Conservation (phyloP, 2,329 filamentous ascomycete species). For the Pseudogymnoascus sp. region DNA sequence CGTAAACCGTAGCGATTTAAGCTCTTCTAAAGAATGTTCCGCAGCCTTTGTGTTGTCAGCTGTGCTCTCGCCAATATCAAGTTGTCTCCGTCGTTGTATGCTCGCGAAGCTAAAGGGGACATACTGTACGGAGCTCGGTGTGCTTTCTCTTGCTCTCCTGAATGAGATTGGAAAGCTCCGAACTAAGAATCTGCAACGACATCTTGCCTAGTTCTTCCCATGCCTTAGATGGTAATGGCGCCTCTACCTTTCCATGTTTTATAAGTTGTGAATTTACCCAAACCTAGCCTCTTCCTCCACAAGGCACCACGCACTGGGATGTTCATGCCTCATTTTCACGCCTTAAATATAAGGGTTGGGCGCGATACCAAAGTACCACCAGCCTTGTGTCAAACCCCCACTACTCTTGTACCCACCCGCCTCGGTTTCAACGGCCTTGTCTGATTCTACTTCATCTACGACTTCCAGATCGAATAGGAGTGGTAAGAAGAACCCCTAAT, state of each 20-base stretch:
- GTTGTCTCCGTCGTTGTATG: neutral
- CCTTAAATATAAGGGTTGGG: neutral
- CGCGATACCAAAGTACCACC: neutral
- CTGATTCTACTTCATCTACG: neutral
- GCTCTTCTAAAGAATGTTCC: conserved; percentile 84
- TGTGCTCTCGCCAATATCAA: conserved; percentile 10
- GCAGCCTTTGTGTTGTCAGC: conserved; percentile 54
- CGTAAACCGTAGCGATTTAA: conserved; percentile 65
- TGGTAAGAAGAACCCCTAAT: neutral
- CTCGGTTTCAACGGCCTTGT: conserved; percentile 8
- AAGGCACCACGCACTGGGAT: neutral
- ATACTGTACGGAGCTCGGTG: conserved; percentile 73
- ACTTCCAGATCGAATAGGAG: neutral
- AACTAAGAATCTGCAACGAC: conserved; percentile 82
- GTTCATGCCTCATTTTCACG: neutral
- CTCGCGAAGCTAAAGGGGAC: conserved; percentile 18
- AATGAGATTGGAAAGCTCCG: conserved; percentile 82
- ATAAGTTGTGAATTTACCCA: conserved; percentile 3
- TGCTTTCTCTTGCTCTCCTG: conserved; percentile 96
- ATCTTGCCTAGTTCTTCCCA: conserved; percentile 38
- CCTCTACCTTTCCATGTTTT: conserved; percentile 5
- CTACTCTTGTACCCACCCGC: conserved; percentile 7
- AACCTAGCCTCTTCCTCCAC: neutral
- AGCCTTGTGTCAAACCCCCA: conserved; percentile 7
- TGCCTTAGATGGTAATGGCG: conserved; percentile 5